These are phyloP conservation scores for Naumovozyma castellii DNA, from an alignment of 805 yeast genomes.

Conservation along the genomic window DNA sequence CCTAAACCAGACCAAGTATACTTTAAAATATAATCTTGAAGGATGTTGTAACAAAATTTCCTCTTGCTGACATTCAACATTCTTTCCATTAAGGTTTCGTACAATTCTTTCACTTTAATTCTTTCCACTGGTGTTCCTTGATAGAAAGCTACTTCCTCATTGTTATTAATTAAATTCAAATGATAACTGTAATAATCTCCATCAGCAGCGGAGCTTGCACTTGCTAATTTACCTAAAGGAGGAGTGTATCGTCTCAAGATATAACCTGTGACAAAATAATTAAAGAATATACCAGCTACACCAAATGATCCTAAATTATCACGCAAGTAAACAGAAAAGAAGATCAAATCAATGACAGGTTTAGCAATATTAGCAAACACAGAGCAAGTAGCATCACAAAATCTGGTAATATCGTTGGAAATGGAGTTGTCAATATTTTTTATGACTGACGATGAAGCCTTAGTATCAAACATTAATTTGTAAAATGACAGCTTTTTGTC, in stretches of 20 bases:
- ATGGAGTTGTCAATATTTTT: constrained; percentile 73
- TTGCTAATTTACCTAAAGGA: constrained; percentile 68
- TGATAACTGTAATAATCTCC: constrained; percentile 86
- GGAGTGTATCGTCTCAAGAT: constrained; percentile 69
- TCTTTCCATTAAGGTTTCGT: constrained; percentile 47
- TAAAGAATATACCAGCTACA: constrained; percentile 67
- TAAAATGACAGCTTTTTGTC: constrained; percentile 76
- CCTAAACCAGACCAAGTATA: constrained; percentile 95
- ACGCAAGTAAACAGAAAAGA: constrained; percentile 74
- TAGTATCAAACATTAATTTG: constrained; percentile 57
- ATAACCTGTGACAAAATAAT: constrained; percentile 73
- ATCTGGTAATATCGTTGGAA: constrained; percentile 73
- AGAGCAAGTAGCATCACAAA: constrained; percentile 72
- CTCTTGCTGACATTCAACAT: constrained; percentile 44
- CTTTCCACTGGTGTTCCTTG: constrained; percentile 80
- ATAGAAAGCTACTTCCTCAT: constrained; percentile 90
- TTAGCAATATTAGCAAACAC: constrained; percentile 84
- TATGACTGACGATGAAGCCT: constrained; percentile 33
- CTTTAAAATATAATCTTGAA: constrained; percentile 81
- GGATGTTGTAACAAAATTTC: constrained; percentile 57
- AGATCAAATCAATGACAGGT: constrained; percentile 77
- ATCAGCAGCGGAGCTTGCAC: constrained; percentile 67
- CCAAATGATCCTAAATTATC: constrained; percentile 86
- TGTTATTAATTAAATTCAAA: constrained; percentile 72
- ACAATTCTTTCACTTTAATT: constrained; percentile 50